Conservation (phyloP, 2,329 filamentous ascomycete genomes). For the Exophiala calicioides region DNA sequence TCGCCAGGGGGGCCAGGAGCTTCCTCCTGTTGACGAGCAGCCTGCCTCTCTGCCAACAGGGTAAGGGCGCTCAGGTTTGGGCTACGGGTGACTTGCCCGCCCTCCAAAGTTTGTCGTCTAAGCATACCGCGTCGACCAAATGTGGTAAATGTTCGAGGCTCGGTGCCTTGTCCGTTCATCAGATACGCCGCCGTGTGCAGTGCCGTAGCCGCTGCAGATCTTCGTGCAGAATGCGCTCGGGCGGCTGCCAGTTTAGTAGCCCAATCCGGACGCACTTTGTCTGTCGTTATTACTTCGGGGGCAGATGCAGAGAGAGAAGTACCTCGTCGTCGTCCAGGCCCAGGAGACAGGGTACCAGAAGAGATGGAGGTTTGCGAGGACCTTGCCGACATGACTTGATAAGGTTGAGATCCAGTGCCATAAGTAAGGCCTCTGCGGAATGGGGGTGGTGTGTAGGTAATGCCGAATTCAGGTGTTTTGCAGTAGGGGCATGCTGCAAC, state of each 20-base stretch:
- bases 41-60: slow-evolving; percentile 49
- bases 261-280: slow-evolving; percentile 92
- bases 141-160: slow-evolving; percentile 56
- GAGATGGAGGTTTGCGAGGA: slow-evolving; percentile 81
- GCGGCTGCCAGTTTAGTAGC: slow-evolving; percentile 83
- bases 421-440: slow-evolving; percentile 84
- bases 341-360: slow-evolving; percentile 50
- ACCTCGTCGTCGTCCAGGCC: slow-evolving; percentile 56
- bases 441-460: slow-evolving; percentile 88
- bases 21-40: slow-evolving; percentile 36
- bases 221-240: slow-evolving; percentile 77
- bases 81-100: slow-evolving; percentile 38
- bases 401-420: slow-evolving; percentile 53
- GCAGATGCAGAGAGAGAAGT: slow-evolving; percentile 78
- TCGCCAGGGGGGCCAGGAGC: slow-evolving; percentile 39
- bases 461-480: slow-evolving; percentile 89
- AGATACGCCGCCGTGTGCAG: slow-evolving; percentile 93
- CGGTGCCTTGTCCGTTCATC: slow-evolving; percentile 52
- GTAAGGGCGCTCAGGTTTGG: slow-evolving; percentile 46
- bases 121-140: slow-evolving; percentile 59
- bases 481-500: slow-evolving; percentile 93
- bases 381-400: slow-evolving; percentile 68
- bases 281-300: slow-evolving; percentile 85
- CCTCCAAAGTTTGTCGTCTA: slow-evolving; percentile 43
- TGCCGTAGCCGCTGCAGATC: slow-evolving; percentile 90